These are phyloP conservation scores for Agrocybe praecox DNA, from an alignment of 768 basidiomycete species.

Conservation along the genomic window DNA sequence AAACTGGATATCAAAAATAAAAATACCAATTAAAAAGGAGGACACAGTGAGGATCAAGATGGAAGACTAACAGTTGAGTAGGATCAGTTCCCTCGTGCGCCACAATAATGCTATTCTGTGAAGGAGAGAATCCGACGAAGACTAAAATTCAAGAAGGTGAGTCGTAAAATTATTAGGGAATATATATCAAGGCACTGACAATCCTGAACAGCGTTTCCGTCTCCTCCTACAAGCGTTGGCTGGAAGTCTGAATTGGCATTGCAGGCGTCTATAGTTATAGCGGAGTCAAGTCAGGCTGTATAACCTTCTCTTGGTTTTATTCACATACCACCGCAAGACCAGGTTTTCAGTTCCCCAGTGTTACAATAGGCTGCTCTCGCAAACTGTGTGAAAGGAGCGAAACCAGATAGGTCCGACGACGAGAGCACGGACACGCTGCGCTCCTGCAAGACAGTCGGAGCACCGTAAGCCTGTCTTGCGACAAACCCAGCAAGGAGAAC, in stretches of 20 bases:
- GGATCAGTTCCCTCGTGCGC: constrained; percentile 67
- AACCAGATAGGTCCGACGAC: constrained; percentile 9
- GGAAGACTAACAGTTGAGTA: constrained; percentile 44
- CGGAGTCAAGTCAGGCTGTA: too few relatives aligned
- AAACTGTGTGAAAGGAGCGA: constrained; percentile 33
- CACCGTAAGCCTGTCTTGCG: constrained; percentile 9
- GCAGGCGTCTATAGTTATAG: constrained; percentile 29
- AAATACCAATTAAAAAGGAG: constrained; percentile 41
- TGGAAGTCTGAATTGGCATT: constrained; percentile 32
- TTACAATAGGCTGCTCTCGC: constrained; percentile 36
- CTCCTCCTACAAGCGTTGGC: constrained; percentile 30
- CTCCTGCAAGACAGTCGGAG: constrained; percentile 18
- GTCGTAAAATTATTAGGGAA: too few relatives aligned
- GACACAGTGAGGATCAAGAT: constrained; percentile 29
- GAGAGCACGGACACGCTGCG: constrained; percentile 19
- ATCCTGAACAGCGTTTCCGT: constrained; percentile 32
- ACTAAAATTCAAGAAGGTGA: constrained; percentile 33
- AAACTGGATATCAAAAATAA: constrained; percentile 27
- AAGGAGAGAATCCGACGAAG: constrained; percentile 60
- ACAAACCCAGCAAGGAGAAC: constrained; percentile 1
- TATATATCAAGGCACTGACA: constrained; percentile 21
- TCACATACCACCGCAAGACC: constrained; percentile 31
- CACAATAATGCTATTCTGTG: constrained; percentile 54
- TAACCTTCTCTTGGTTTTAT: background rate
- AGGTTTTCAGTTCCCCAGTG: constrained; percentile 24